phyloP scores from a whole-genome alignment of 805 yeast species.

The Lipomyces orientalis region DNA sequence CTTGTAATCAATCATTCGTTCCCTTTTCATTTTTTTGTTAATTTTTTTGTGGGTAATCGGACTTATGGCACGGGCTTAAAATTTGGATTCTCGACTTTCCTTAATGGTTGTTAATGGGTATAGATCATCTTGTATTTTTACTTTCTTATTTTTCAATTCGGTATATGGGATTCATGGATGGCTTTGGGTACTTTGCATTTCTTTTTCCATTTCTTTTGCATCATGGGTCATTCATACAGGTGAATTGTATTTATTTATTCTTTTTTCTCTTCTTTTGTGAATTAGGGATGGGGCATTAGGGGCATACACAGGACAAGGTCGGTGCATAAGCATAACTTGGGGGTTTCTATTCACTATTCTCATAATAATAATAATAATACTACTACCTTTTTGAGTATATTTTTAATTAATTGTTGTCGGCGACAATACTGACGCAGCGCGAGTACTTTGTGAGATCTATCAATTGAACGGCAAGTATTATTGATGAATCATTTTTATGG shows the following conservation, averaged over 20 bases:
- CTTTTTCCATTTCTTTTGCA: not conserved
- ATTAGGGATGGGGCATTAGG: not conserved
- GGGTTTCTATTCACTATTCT: not conserved
- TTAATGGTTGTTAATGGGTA: constrained; percentile 1
- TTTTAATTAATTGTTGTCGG: too few species aligned
- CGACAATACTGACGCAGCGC: too few species aligned
- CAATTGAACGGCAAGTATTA: too few species aligned
- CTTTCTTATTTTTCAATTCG: not conserved
- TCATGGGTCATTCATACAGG: constrained; percentile 3
- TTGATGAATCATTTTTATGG: too few species aligned
- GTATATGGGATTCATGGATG: constrained; percentile 8
- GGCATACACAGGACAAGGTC: not conserved
- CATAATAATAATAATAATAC: too few species aligned
- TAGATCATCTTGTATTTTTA: not conserved
- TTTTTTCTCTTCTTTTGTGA: not conserved
- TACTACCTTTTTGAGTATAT: not conserved
- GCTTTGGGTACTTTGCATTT: constrained; percentile 3
- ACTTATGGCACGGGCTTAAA: not conserved
- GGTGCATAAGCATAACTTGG: not conserved
- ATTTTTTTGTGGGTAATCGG: not conserved
- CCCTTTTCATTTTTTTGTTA: not conserved
- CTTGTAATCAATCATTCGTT: not conserved
- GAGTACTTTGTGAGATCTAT: too few species aligned
- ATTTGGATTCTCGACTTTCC: not conserved
- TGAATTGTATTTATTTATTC: not conserved